Conservation (phyloP, 495 filamentous ascomycete genomes). For the Chaetomium tenue region DNA sequence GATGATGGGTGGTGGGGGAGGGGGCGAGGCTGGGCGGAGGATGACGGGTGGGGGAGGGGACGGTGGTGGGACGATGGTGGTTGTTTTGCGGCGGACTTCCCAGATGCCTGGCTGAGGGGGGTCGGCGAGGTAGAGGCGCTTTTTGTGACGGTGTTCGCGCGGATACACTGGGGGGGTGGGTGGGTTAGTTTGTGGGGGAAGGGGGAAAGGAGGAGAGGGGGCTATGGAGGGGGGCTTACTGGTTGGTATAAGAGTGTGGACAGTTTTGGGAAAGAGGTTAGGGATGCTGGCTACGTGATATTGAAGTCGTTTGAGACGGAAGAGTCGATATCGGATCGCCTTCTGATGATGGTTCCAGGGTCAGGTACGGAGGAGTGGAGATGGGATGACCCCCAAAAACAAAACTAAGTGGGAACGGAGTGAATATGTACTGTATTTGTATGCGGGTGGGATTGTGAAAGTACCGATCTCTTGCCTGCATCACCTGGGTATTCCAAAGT, state of each 20-base stretch:
- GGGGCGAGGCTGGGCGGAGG: slow-evolving; percentile 32
- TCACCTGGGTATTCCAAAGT: background rate
- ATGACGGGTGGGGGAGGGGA: slow-evolving; percentile 36
- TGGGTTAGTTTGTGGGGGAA: slow-evolving; percentile 6
- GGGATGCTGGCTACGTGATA: background rate
- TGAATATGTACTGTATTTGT: background rate
- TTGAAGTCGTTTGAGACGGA: background rate
- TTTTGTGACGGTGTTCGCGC: slow-evolving; percentile 35
- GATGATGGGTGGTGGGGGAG: slow-evolving; percentile 33
- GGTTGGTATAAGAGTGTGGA: background rate
- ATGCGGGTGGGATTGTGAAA: background rate
- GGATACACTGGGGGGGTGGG: slow-evolving; percentile 26
- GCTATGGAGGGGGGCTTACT: background rate
- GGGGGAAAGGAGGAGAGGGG: background rate
- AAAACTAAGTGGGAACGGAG: background rate
- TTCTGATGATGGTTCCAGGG: too few relatives aligned
- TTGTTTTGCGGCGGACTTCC: slow-evolving; percentile 42
- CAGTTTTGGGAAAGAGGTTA: background rate
- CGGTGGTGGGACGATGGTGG: slow-evolving; percentile 44
- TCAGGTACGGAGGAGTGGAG: background rate
- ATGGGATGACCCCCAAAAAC: background rate
- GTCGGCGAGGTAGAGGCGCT: slow-evolving; percentile 46
- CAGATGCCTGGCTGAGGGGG: slow-evolving; percentile 40
- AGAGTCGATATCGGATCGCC: background rate
- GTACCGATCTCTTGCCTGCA: background rate